Evolutionary conservation across 2,329 filamentous ascomycete genomes (phyloP), one percentile per base, ranked within the genome.

Genomic region (Colletotrichum paranaense): DNA sequence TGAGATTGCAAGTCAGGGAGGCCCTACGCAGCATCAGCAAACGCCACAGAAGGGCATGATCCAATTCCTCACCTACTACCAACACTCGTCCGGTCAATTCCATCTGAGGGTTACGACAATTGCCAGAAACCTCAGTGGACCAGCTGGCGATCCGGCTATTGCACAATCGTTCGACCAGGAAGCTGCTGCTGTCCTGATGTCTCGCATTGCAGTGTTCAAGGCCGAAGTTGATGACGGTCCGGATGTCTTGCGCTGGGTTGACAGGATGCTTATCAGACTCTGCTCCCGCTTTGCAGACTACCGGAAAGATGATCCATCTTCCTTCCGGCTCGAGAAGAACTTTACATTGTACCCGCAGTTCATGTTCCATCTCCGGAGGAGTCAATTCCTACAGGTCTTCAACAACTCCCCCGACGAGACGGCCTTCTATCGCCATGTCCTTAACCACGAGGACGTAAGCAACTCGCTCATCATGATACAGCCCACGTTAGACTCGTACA

Each of bases 391-490:
- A 76, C 97, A 99, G 81, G 95, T 99, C 70, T 99, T 99, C 90
- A 99, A 99, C 88, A 99, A 98, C 84, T 98, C 96, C 0, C 97
- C 97, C 8, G 97, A 99, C 79, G 97, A 99, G 84, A 99, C 97
- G 28, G 97, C 97, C n/a, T 99, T 99, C 84, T 98, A 98, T 82
- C 91, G 97, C 74, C 97, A 99, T 81, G 95, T 99, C 3, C 88
- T 99, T 76, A 97, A 98, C 82, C 95, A 98, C 79, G 97, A 99
- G 83, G 97, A 98, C 83, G 95, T 97, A 74, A 93, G 94, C 85
- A 98, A 98, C 84, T 98, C 95, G 12, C 89, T 99, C 59, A 92
- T 99, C 82, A 99, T 99, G 97, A 98, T 99, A 76, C 97, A 99
- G 82, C 97, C 97, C 9, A 99, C 97, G 0, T 88, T 99, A 62